Base-by-base conservation (phyloP, 352 stramenopile species). In the Globisporangium parvum region DNA sequence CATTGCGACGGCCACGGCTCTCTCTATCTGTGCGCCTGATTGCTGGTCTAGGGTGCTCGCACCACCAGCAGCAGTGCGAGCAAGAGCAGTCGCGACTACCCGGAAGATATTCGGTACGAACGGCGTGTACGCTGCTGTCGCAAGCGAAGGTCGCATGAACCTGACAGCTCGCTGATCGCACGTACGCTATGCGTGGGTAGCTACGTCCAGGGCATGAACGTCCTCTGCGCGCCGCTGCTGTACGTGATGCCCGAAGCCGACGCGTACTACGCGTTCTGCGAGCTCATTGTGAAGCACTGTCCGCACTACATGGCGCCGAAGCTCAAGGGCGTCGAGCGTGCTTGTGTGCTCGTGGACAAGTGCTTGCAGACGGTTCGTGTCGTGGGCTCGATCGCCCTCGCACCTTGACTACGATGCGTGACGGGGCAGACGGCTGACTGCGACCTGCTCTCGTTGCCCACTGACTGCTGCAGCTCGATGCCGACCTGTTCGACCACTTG, bases 181-280 rank as follows among this genome's bases (percentile, higher is more conserved):
- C n/a, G n/a, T n/a, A 17, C 39, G 17, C 5, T 57, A 41, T 17
- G 33, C 18, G 17, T 31, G 24, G 17, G 11, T 48, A 82, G 76
- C 55, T 97, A 97, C 57, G 89, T 97, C n/a, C 90, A 97, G 62
- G 89, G 89, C 44, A 96, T 97, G 87, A 97, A 96, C 59, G 76
- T 97, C 23, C 53, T 97, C 18, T 95, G 84, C 54, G 88, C 85
- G 14, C 87, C 89, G 46, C 65, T 97, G 45, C 66, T 97, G n/a
- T 97, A 95, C 62, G 87, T 95, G n/a, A 78, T 97, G 70, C 85
- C 89, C 3, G 90, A 97, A 49, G 67, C 85, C 15, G 90, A 97
- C 46, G 90, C 90, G 20, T 97, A 96, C 61, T 83, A 86, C 48
- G 91, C 80, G n/a, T 97, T 97, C 54, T 87, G 85, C 51, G 75